These are phyloP conservation scores for Sporothrix phasma DNA, from an alignment of 2,329 filamentous ascomycete genomes.

Conservation along the genomic window DNA sequence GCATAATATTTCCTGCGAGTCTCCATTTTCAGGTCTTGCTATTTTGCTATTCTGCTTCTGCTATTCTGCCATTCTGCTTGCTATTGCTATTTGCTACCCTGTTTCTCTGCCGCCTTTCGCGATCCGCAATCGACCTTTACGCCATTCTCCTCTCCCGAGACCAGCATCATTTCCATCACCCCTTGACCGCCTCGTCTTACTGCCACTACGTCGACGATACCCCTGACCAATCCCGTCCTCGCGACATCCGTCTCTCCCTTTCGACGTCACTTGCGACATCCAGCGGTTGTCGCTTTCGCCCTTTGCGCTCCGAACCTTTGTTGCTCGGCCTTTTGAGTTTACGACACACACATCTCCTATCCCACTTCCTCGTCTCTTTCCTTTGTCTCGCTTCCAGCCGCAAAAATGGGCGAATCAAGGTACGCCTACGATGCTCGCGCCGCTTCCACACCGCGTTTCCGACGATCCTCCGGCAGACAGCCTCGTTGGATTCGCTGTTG, in stretches of 20 bases:
- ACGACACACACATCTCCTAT: background rate
- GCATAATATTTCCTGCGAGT: background rate
- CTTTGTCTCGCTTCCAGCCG: background rate
- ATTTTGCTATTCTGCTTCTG: no score
- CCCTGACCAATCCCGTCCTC: background rate
- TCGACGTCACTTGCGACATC: constrained; percentile 3
- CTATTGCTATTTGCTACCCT: no score
- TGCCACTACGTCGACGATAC: background rate
- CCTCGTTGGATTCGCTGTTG: background rate
- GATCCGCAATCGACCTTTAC: background rate
- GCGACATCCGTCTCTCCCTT: background rate
- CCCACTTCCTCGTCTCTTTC: background rate
- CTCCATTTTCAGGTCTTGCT: background rate
- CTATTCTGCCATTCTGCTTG: no score
- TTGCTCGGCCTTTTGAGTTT: background rate
- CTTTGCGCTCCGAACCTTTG: background rate
- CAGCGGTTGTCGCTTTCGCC: background rate
- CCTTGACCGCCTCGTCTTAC: background rate
- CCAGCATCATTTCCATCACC: no score
- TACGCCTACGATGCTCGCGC: no score
- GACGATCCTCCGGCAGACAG: background rate
- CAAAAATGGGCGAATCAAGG: constrained; percentile 20
- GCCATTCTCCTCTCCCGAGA: background rate
- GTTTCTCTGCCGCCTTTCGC: background rate
- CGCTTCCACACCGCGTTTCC: background rate